These are phyloP conservation scores for Neopestalotiopsis sp. DNA, from an alignment of 2,329 filamentous ascomycete genomes.

Conservation along the genomic window DNA sequence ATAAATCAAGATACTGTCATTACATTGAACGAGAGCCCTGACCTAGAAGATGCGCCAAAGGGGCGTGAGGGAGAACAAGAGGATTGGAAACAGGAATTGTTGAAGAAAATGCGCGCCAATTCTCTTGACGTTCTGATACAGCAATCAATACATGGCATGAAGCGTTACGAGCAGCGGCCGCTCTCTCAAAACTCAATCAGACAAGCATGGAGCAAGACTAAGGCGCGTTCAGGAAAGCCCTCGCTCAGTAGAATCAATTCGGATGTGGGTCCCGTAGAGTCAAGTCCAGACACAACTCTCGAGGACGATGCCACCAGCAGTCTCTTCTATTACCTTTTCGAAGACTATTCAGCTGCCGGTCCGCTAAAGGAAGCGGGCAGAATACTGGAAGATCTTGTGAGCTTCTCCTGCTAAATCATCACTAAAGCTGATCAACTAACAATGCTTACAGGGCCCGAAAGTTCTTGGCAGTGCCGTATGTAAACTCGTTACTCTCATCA, in stretches of 20 bases:
- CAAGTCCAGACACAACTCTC: conserved; percentile 23
- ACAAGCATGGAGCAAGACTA: conserved; percentile 39
- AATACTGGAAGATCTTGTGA: conserved; percentile 55
- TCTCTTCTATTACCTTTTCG: conserved; percentile 70
- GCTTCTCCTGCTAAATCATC: conserved; percentile 20
- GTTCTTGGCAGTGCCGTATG: conserved; percentile 42
- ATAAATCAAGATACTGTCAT: conserved; percentile 63
- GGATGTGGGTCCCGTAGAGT: conserved; percentile 24
- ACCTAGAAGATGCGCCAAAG: conserved; percentile 33
- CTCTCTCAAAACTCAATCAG: conserved; percentile 48
- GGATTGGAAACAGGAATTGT: conserved; percentile 25
- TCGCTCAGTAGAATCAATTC: conserved; percentile 30
- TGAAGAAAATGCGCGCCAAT: conserved; percentile 43
- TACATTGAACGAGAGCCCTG: conserved; percentile 67
- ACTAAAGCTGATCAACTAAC: neutral
- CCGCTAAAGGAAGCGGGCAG: conserved; percentile 51
- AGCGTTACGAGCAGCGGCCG: conserved; percentile 39
- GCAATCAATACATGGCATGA: conserved; percentile 43
- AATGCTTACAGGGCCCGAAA: conserved; percentile 34
- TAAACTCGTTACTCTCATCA: neutral
- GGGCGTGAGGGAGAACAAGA: conserved; percentile 33
- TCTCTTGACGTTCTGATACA: conserved; percentile 44
- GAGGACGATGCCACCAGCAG: conserved; percentile 59
- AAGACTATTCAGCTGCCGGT: conserved; percentile 67
- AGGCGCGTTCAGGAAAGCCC: conserved; percentile 34